Evolutionary conservation across 2,329 filamentous ascomycete species (phyloP).

Genomic region (Colletotrichum sp.): DNA sequence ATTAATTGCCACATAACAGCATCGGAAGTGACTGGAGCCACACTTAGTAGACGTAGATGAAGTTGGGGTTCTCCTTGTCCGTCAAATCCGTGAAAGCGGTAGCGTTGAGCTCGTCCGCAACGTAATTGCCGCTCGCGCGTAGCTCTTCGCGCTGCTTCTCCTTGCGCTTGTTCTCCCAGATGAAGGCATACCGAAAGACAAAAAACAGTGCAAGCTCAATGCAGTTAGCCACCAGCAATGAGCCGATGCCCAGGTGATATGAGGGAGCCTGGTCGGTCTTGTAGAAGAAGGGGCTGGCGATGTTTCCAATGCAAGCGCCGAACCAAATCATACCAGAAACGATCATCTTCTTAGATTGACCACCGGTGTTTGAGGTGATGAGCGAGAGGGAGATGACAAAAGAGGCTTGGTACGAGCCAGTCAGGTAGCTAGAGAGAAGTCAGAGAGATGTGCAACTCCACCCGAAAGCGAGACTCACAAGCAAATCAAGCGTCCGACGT

Average conservation of each 20-base stretch:
- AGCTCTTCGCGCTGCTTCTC: slow-evolving; percentile 37
- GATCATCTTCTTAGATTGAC: slow-evolving; percentile 68
- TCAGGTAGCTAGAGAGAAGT: slow-evolving; percentile 31
- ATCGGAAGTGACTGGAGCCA: not conserved
- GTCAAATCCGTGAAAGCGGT: slow-evolving; percentile 48
- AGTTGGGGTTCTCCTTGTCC: slow-evolving; percentile 48
- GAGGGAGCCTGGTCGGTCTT: slow-evolving; percentile 53
- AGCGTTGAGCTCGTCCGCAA: slow-evolving; percentile 35
- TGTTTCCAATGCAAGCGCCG: slow-evolving; percentile 65
- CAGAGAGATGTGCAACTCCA: not conserved
- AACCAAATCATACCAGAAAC: slow-evolving; percentile 67
- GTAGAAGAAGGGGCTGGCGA: slow-evolving; percentile 69
- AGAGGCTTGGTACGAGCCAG: slow-evolving; percentile 43
- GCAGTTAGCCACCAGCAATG: slow-evolving; percentile 45
- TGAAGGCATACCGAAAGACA: slow-evolving; percentile 41
- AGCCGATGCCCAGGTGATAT: slow-evolving; percentile 45
- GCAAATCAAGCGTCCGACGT: slow-evolving; percentile 61
- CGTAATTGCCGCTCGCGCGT: slow-evolving; percentile 26
- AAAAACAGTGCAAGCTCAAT: slow-evolving; percentile 43
- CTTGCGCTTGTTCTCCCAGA: slow-evolving; percentile 43
- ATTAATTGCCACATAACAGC: not conserved
- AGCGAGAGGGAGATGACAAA: slow-evolving; percentile 47
- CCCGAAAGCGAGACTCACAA: slow-evolving; percentile 36
- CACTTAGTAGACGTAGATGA: slow-evolving; percentile 42
- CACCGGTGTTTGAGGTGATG: slow-evolving; percentile 55